Evolutionary conservation across 2,329 filamentous ascomycete species (phyloP), one percentile per base, ranked within the genome.

Genomic region (Cytospora leucostoma): DNA sequence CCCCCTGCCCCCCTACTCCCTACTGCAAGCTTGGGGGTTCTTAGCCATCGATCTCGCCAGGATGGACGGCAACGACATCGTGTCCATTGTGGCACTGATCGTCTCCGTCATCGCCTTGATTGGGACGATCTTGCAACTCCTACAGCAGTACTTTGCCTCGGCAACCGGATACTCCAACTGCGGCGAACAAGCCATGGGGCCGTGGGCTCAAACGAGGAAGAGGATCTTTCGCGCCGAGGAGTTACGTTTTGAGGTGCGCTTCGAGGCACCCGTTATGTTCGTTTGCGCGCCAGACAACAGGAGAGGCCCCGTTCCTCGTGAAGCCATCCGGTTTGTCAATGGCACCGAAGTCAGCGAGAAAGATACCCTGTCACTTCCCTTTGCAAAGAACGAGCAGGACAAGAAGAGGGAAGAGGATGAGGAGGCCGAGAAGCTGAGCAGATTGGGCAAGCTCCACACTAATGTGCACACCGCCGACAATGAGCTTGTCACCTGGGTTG

Each of bases 401-500:
- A 55, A 44, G 40, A 52, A 61, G 8, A 63, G 40, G 37, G 59
- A 61, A 8, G 53, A 59, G 7, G 33, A 59, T 38, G 53, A 61
- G 27, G 64, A 70, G 33, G 67, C 64, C 10, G 55, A 40, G 47
- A 55, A 61, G 32, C 35, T 17, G n/a, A 35, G 40, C 52, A 64
- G 47, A n/a, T 27, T 59, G 58, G 61, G 58, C 8, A 74, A 74
- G 67, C 68, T 76, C 65, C 69, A 73, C 57, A 75, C 59, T 13
- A 40, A 40, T 17, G 64, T 85, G 0, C 82, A 83, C 65, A 86
- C 83, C 2, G 81, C 82, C 7, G 81, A 85, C 67, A 84, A 84
- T 61, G 83, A 85, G 68, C 73, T 78, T n/a, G 81, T 81, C 3
- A 83, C 82, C 1, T 85, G 83, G 83, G 75, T 82, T 4, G 75